Base-by-base conservation (phyloP, 345 rosid species). In the Moricandia moricandioides region DNA sequence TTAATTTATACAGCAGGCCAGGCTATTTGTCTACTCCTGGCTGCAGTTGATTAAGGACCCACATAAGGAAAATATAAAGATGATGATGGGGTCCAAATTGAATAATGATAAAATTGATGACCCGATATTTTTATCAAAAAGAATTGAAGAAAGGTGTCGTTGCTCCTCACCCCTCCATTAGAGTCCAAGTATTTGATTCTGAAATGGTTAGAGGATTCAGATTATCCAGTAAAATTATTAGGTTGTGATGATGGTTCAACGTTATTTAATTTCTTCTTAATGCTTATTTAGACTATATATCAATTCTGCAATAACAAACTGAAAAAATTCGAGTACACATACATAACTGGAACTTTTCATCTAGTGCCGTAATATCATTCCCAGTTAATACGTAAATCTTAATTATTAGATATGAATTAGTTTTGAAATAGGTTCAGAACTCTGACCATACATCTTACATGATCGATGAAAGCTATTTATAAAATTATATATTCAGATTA, bases 161-260 rank as follows among this genome's bases (percentile, higher is more conserved):
- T 39, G 67, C 78, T 24, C 56, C 59, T 6, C 18, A 45, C 6
- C 52, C 52, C 8, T 43, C 52, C 52, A 45, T 45, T n/a, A 5
- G 8, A 45, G 52, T 67, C 77, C 78, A 72, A 78, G 78, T 72
- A 72, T 72, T 72, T 78, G 81, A 72, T 78, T 51, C 60, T 72
- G 77, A 66, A 14, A 71, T 45, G 47, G 72, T 65, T 59, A 67
- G 73, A 61, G 70, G 69, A 67, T 60, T 78, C 73, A 51, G 21
- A 72, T 65, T 77, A 78, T 78, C 58, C 73, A 78, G 51, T 59
- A 60, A 29, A 78, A 61, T 29, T 27, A 63, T 78, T 78, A 78
- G 81, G 81, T 60, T 66, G 72, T 56, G 75, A 59, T 47, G 75
- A 77, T 61, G 69, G 30, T 71, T 67, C 29, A 66, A 47, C 39